Evolutionary conservation across 2,329 filamentous ascomycete species (phyloP), one percentile per base, ranked within the genome.

Genomic region (Pestalotiopsis sp.): DNA sequence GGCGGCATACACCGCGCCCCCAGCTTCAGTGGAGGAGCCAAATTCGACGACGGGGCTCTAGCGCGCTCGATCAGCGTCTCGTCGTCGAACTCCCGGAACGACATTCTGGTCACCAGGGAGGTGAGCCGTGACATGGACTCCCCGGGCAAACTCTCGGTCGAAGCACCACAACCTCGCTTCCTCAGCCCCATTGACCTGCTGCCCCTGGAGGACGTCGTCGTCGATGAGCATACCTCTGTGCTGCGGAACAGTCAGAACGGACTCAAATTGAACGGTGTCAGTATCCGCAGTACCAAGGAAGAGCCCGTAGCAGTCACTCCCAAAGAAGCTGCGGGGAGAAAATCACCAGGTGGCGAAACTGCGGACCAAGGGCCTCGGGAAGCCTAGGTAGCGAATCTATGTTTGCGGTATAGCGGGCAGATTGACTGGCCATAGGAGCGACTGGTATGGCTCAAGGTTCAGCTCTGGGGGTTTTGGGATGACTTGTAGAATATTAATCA

Each of bases 191-290:
- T 38, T 31, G 57, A 59, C 11, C 2, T 59, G 23, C 23, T 27
- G 57, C 57, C 45, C 7, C 31, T 62, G 59, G 59, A 62, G 4
- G 59, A 62, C 27, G n/a, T 62, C 1, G 36, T 62, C 7, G 25
- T 27, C 23, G 57, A 36, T 13, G 25, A 27, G 25, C 14, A 11
- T 17, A 59, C n/a, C 23, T 27, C 23, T 4, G 59, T 12, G n/a
- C 31, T 41, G 27, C n/a, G 59, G 7, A 36, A 62, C 36, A 62
- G 59, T 6, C 59, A 62, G 59, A 62, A 62, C 38, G 59, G 59
- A 1, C 36, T 62, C n/a, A 62, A 62, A 31, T 41, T 62, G 27
- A 62, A 62, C 23, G 36, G 59, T 4, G 59, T 62, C 9, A 62
- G 59, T 62, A 11, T 62, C 6, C 59, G 31, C 36, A 62, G 59